Evolutionary conservation across 1,139 yeast genomes (phyloP).

Genomic region (Hanseniaspora sp.): DNA sequence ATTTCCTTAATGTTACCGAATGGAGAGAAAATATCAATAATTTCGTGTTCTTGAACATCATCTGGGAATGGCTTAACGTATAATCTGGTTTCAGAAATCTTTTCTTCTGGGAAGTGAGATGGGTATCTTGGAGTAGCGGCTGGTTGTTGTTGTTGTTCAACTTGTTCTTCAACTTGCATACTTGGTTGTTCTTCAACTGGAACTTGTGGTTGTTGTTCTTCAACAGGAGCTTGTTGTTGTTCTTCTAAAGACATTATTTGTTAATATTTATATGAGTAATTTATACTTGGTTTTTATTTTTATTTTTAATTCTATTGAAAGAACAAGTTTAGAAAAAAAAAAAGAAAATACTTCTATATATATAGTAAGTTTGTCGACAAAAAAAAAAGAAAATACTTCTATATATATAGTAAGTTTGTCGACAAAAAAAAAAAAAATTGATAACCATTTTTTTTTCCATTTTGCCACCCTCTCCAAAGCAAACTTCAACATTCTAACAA

Average conservation of each 20-base stretch:
- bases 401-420: too few relatives aligned
- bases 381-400: too few relatives aligned
- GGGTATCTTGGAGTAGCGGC: conserved; percentile 19
- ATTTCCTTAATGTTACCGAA: conserved; percentile 58
- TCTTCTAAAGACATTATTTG: conserved; percentile 15
- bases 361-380: too few relatives aligned
- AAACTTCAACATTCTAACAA: too few relatives aligned
- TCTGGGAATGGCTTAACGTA: conserved; percentile 46
- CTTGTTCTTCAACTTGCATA: conserved; percentile 8
- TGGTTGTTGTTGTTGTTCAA: conserved; percentile 17
- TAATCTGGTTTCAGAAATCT: conserved; percentile 40
- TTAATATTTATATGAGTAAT: not conserved
- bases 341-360: too few relatives aligned
- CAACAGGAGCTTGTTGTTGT: conserved; percentile 16
- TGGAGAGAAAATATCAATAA: conserved; percentile 55
- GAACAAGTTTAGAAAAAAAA: too few relatives aligned
- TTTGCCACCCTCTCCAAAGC: too few relatives aligned
- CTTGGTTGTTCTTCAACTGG: conserved; percentile 11
- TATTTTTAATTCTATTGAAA: not conserved
- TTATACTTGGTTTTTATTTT: not conserved
- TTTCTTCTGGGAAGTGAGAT: conserved; percentile 25
- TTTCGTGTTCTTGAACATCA: conserved; percentile 42
- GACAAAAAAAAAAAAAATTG: too few relatives aligned
- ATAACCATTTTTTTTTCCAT: too few relatives aligned
- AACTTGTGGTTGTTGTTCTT: conserved; percentile 12